Evolutionary conservation across 768 basidiomycete genomes (phyloP).

Genomic region (Brasilioporus rufonigricans): DNA sequence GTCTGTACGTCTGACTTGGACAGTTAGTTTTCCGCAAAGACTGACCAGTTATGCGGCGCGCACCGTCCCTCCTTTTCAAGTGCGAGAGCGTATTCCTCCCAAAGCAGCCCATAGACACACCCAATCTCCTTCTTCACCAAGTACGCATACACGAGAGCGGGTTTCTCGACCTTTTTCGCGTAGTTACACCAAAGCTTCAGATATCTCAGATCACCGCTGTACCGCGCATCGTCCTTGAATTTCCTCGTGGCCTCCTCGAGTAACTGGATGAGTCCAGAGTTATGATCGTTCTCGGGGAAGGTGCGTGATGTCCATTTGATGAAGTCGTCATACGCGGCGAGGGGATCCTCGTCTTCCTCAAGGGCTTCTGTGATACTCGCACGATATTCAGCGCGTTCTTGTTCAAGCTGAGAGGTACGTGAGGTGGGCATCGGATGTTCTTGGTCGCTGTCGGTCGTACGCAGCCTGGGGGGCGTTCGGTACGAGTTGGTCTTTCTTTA

Average conservation of each 20-base stretch:
- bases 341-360: conserved; percentile 79
- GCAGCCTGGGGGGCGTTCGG: not conserved
- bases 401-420: conserved; percentile 29
- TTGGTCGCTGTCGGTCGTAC: conserved; percentile 6
- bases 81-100: conserved; percentile 86
- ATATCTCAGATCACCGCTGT: conserved; percentile 86
- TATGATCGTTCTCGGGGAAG: conserved; percentile 65
- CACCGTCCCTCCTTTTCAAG: conserved; percentile 80
- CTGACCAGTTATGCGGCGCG: conserved; percentile 24
- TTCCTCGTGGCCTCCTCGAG: conserved; percentile 80
- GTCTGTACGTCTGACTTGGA: conserved; percentile 54
- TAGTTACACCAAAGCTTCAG: conserved; percentile 90
- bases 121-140: conserved; percentile 75
- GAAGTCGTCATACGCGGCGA: conserved; percentile 82
- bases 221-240: conserved; percentile 81
- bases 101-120: conserved; percentile 72
- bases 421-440: conserved; percentile 20
- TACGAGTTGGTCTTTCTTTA: conserved; percentile 11
- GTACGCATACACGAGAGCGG: conserved; percentile 68
- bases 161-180: conserved; percentile 73
- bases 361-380: conserved; percentile 50
- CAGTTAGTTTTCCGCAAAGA: conserved; percentile 5
- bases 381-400: conserved; percentile 32
- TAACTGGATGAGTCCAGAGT: conserved; percentile 74
- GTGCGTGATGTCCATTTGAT: conserved; percentile 86